phyloP scores from a whole-genome alignment of 306 rosid genomes.

The Dalbergia cultrata region DNA sequence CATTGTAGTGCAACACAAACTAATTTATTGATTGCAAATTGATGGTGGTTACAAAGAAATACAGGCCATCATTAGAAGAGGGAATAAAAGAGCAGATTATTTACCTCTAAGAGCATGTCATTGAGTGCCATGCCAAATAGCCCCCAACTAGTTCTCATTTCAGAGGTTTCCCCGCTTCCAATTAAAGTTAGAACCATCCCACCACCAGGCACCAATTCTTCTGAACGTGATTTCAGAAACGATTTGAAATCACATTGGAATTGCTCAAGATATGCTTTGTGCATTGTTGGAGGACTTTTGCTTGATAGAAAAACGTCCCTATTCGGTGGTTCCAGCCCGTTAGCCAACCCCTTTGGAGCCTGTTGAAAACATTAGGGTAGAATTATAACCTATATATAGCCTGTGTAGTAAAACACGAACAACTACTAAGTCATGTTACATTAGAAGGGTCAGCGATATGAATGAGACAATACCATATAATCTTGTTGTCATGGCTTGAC shows the following conservation, averaged over 20 bases:
- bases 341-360: slow-evolving; percentile 20
- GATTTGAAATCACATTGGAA: slow-evolving; percentile 51
- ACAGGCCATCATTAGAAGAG: no score
- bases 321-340: neutral
- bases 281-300: slow-evolving; percentile 50
- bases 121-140: slow-evolving; percentile 49
- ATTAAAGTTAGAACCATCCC: slow-evolving; percentile 51
- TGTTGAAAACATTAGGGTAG: neutral
- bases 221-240: slow-evolving; percentile 52
- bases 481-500: no score
- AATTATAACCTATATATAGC: no score
- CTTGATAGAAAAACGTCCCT: slow-evolving; percentile 18
- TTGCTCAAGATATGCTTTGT: slow-evolving; percentile 47
- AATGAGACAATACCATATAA: no score
- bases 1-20: no score
- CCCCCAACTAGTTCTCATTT: neutral
- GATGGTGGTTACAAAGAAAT: no score
- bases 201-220: slow-evolving; percentile 58
- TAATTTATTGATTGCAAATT: no score
- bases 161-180: slow-evolving; percentile 35
- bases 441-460: no score
- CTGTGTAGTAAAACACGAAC: no score
- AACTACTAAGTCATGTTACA: no score
- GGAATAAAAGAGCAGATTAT: no score
- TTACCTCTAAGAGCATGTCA: slow-evolving; percentile 62